Percentiles rank a stretch among this genome's conserved stretches.
phyloP scores from a whole-genome alignment of 176 grass and related monocot species.

The Oryza rufipogon region DNA sequence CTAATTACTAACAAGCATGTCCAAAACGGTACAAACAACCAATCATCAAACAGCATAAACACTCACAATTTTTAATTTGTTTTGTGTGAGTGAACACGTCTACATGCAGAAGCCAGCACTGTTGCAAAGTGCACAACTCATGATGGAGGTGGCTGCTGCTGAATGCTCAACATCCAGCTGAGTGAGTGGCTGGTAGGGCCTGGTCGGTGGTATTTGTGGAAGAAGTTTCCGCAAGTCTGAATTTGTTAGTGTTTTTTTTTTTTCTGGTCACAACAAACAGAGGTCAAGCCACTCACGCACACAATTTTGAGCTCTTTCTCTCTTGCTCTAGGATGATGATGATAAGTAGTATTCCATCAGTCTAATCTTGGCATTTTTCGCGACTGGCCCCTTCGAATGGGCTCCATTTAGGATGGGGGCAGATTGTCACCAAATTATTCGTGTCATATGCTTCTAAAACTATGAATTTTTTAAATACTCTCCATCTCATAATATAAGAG shows the following conservation, averaged over 20 bases:
- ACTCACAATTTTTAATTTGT: not conserved
- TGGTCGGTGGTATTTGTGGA: conserved; percentile 44
- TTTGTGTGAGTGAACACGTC: conserved; percentile 23
- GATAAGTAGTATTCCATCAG: not conserved
- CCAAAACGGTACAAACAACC: conserved; percentile 35
- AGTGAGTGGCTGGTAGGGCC: conserved; percentile 29
- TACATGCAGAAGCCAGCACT: not conserved
- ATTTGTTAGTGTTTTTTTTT: not conserved
- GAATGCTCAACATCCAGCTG: conserved; percentile 18
- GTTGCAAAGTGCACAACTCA: conserved; percentile 43
- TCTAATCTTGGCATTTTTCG: not conserved
- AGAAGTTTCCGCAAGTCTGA: conserved; percentile 43
- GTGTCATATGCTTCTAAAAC: too few species aligned
- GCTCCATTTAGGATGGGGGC: too few species aligned
- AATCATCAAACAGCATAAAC: conserved; percentile 23
- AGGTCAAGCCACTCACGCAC: conserved; percentile 2
- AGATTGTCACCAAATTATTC: too few species aligned
- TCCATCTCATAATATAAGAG: too few species aligned
- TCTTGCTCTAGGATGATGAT: not conserved
- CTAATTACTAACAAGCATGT: not conserved
- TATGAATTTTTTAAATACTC: too few species aligned
- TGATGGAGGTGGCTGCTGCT: conserved; percentile 16
- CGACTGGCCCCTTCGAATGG: too few species aligned
- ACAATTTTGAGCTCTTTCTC: not conserved
- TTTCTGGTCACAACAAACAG: not conserved